Evolutionary conservation across 345 rosid genomes (phyloP), one percentile per base, ranked within the genome.

Genomic region (Gossypium thurberi): DNA sequence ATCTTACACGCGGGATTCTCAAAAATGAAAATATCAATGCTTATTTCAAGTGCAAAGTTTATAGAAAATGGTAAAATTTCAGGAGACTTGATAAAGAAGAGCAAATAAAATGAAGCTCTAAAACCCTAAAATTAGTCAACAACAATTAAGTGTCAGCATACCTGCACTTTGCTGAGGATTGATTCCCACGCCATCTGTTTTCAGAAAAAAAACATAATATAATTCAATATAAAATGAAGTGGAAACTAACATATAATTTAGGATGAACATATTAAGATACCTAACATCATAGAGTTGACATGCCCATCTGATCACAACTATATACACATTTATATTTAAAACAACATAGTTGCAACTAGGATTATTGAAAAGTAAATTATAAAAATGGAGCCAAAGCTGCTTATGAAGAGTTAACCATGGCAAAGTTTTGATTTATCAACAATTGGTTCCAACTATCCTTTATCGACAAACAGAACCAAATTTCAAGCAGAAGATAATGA

Each of bases 161-260:
- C 99, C 98, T 74, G 99, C 97, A 76, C 96, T 92, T 79, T 95
- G 99, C 75, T 95, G 98, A 51, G 98, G 99, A 84, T 91, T 92
- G 81, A 95, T 92, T 76, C 98, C 99, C 1, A 95, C 91, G 3
- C 99, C 99, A 87, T 92, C 99, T 95, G 91, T 72, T 84, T n/a
- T 43, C 28, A 71, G 23, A 75, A 74, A 43, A 43, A 33, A 61
- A 23, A 69, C 26, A 76, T 15, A 15, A 40, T 9, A 58, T 50
- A 74, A 10, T 58, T 61, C 42, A 68, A 71, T 15, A 18, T 3
- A 55, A 18, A 4, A 6, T 14, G 21, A 33, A 28, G 48, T 8
- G 12, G 65, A 11, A 48, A 33, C 23, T 2, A 15, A 10, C 2
- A 13, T 56, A 18, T 40, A 40, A 12, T 20, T 69, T 51, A 26